Base-by-base conservation (phyloP, 192 early-diverging fungal genomes). In the Phlyctochytrium arcticum region DNA sequence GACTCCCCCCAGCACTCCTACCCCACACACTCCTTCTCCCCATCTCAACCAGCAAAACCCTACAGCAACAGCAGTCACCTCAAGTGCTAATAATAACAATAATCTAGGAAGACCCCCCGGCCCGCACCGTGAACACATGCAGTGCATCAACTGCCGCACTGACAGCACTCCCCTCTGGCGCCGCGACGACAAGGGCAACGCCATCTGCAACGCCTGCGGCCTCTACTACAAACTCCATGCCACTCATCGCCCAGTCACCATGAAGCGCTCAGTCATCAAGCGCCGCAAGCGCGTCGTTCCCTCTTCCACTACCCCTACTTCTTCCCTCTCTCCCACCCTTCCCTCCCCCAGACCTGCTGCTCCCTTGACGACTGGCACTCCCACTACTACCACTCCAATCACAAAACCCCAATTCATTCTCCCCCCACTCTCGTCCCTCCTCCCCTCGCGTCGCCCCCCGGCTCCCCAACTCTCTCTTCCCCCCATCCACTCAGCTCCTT, bases 151-250 rank as follows among this genome's bases (percentile, higher is more conserved):
- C 60, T 81, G 79, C 64, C 33, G 44, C 36, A 78, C 76, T 29
- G 76, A 73, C 4, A 48, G 49, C 31, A 81, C 79, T 6, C 76
- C 79, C 9, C 71, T 81, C 8, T 81, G 79, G 79, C 36, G 79
- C n/a, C 66, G 79, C 35, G 79, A 72, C 53, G 48, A 55, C 44
- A 56, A 69, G 3, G 89, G 88, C 50, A 81, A 89, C 26, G 68
- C 82, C 39, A 85, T 92, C 44, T 95, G 93, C 76, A 95, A 95
- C 71, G 92, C 92, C 17, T 96, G 93, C 71, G 93, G 93, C 2
- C 75, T 96, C 34, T 94, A 96, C 72, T 93, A 79, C 70, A 90
- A 88, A 60, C 83, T 92, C 34, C 90, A 95, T 72, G 81, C 78
- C 72, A 71, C 79, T 29, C 75, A 86, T 31, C 80, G 93, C 27